Base-by-base conservation (phyloP, 805 yeast species). In the Yarrowia hollandica region DNA sequence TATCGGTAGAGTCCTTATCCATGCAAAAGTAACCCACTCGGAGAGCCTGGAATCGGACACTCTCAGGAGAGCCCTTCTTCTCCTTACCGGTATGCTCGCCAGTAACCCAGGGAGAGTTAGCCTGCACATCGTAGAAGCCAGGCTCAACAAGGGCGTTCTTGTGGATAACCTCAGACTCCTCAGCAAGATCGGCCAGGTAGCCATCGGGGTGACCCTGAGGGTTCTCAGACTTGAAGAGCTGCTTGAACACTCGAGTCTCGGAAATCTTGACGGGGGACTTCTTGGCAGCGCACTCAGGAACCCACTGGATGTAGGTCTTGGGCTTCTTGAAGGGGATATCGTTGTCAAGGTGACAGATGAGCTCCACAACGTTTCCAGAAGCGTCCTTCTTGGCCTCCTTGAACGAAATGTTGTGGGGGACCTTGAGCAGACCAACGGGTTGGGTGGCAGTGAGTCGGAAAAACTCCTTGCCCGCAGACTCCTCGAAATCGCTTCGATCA, bases 301-400 rank as follows among this genome's bases (percentile, higher is more conserved):
- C 84, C 99, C 99, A 94, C 75, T 94, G 99, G 69, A 94, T 90
- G 71, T 79, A 94, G 9, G 99, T 91, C 82, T 92, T 94, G 69
- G 99, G 99, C 70, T 88, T 90, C 72, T 78, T 81, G 64, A 77
- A 77, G 60, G 74, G 75, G 18, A 76, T 72, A 59, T 82, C 88
- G 63, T 82, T 82, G 69, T 90, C 88, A 69, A 92, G 94, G 67
- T 85, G 81, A 54, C 87, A 96, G 65, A 85, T 84, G 60, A 94
- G 82, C 73, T 81, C 83, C 18, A 76, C 76, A 57, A 91, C 82
- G 48, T 81, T 76, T 18, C 96, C 96, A 14, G 73, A 64, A 0
- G 71, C 65, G 65, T 85, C 85, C 66, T 77, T 83, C 63, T 85
- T 89, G 60, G 84, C 80, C 56, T 84, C 79, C 59, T 81, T 82